A percentile compares a stretch with the other conserved stretches of the same genome.
Conservation (phyloP, 345 rosid species). For the Hibiscus syriacus region DNA sequence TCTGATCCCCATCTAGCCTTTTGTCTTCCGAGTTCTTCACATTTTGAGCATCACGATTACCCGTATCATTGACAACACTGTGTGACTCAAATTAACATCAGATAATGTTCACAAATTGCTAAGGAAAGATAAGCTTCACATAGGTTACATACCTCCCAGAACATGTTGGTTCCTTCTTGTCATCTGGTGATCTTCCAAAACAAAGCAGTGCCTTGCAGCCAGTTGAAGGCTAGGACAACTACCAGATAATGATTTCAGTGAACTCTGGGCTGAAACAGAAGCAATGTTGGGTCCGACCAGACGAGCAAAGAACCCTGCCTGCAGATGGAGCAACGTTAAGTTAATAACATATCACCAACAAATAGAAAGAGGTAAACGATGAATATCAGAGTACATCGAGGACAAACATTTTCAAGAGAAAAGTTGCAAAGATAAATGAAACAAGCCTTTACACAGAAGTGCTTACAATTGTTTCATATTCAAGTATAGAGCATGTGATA, state of each 20-base stretch:
- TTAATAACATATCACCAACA: not conserved
- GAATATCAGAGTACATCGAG: not conserved
- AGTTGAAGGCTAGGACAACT: not conserved
- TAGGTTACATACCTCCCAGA: slow-evolving; percentile 1
- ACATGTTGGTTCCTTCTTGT: not conserved
- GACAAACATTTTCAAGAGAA: not conserved
- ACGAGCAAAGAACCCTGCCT: slow-evolving; percentile 4
- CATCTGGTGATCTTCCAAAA: slow-evolving; percentile 2
- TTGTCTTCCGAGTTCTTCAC: slow-evolving; percentile 29
- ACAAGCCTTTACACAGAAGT: not conserved
- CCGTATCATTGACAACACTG: slow-evolving; percentile 20
- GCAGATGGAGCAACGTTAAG: not conserved
- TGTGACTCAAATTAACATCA: not conserved
- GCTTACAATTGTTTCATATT: not conserved
- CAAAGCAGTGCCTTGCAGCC: slow-evolving; percentile 1
- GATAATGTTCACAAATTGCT: not conserved
- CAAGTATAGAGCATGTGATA: not conserved
- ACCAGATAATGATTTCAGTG: not conserved
- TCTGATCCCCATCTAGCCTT: slow-evolving; percentile 29
- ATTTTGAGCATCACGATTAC: slow-evolving; percentile 29
- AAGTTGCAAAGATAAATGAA: slow-evolving; percentile 2
- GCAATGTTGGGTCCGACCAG: not conserved
- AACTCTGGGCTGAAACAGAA: not conserved
- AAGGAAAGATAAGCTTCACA: not conserved
- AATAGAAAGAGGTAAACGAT: not conserved